phyloP scores from a whole-genome alignment of 257 asterid genomes.

The Nicotiana tabacum region DNA sequence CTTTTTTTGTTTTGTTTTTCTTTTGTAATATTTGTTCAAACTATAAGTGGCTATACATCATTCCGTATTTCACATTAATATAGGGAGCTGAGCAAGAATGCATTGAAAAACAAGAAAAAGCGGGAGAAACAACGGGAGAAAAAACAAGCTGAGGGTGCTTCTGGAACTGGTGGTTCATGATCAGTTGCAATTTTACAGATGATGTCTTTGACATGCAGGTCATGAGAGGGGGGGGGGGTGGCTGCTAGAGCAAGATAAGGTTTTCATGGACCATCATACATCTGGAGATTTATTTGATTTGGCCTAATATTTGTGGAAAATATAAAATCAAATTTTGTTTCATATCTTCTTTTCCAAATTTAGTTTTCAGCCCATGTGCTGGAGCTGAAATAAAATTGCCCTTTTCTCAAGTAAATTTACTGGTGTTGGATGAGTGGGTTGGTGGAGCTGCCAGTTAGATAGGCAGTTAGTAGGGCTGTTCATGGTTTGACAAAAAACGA shows the following conservation, averaged over 20 bases:
- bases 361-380: neutral
- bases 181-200: neutral
- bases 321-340: neutral
- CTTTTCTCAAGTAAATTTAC: neutral
- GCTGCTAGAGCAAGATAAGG: neutral
- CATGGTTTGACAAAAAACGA: too few relatives aligned
- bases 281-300: neutral
- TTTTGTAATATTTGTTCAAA: neutral
- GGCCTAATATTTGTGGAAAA: neutral
- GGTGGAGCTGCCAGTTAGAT: neutral
- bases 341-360: neutral
- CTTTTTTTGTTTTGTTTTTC: neutral
- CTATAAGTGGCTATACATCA: neutral
- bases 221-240: neutral
- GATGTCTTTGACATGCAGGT: neutral
- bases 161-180: neutral
- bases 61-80: neutral
- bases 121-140: constrained; percentile 85
- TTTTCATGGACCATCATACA: neutral
- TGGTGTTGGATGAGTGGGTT: neutral
- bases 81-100: constrained; percentile 86
- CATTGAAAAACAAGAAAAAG: constrained; percentile 78
- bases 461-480: neutral
- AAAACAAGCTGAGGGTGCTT: constrained; percentile 63
- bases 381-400: neutral